Base-by-base conservation (phyloP, 371 early-diverging fungal species). In the Capillidium rhysosporum region DNA sequence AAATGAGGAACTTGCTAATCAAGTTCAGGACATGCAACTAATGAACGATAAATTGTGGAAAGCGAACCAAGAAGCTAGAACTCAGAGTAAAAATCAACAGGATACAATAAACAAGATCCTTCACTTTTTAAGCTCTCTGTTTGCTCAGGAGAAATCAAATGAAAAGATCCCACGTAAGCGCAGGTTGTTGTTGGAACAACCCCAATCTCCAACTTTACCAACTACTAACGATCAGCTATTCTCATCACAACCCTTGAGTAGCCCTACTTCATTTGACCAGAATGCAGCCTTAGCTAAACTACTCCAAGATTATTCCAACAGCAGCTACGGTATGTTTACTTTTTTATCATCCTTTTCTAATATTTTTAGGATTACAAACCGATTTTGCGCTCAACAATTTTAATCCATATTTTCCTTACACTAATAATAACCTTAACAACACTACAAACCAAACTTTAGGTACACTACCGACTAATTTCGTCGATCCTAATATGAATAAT, bases 31-130 rank as follows among this genome's bases (percentile, higher is more conserved):
- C 30, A 77, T 95, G 24, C 91, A 95, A 57, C 68, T 74, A 14
- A 90, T 92, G 54, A 88, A 89, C 59, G 83, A 86, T 59, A 58
- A 78, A 18, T 63, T 95, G 18, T 94, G 93, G 94, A 76, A 74
- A 49, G 90, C 92, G 57, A 78, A 84, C 0, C 47, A 79, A 2
- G 66, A 72, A 1, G 69, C 86, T 4, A 72, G 85, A 18, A 84
- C 86, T 41, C 67, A 84, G 18, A 79, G 88, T 63, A 74, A 79
- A 46, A 65, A 80, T 53, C 94, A 94, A 58, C 90, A 94, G 61
- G 82, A 80, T 10, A 89, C 85, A 0, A 91, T 95, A 29, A 87
- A 92, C 65, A 92, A 88, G 62, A 86, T 88, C 20, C 52, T 86
- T 54, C 63, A 78, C 16, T 88, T 88, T 61, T 62, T 87, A 52